Evolutionary conservation across 768 basidiomycete species (phyloP).

Genomic region (Calocybe indica): DNA sequence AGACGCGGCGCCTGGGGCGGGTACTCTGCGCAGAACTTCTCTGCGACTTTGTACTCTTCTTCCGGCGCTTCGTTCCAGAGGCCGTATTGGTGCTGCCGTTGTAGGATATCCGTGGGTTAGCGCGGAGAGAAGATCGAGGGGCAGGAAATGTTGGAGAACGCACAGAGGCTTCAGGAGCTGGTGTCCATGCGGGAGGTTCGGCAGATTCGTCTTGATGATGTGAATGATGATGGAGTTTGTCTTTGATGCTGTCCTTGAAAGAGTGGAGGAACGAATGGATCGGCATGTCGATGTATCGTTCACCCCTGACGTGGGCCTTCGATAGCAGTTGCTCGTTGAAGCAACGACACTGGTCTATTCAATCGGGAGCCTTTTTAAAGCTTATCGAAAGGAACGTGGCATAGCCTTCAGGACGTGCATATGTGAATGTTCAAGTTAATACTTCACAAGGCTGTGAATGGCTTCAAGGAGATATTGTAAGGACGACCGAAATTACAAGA

Average conservation of each 20-base stretch:
- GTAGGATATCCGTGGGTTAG: background rate
- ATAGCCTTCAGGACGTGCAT: too few species aligned
- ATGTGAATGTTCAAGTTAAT: too few species aligned
- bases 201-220: background rate
- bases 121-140: background rate
- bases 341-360: too few species aligned
- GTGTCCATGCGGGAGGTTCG: constrained; percentile 49
- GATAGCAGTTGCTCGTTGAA: too few species aligned
- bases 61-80: constrained; percentile 50
- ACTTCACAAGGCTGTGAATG: too few species aligned
- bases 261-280: constrained; percentile 4
- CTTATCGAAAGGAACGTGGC: too few species aligned
- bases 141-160: constrained; percentile 3
- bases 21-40: constrained; percentile 40
- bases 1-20: constrained; percentile 36
- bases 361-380: too few species aligned
- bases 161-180: constrained; percentile 49
- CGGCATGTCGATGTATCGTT: background rate
- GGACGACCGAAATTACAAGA: too few species aligned
- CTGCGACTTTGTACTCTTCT: constrained; percentile 47
- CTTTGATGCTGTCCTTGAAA: constrained; percentile 2
- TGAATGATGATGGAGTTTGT: background rate
- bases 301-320: too few species aligned
- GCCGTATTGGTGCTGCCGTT: constrained; percentile 35
- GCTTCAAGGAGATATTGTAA: too few species aligned